Conservation (phyloP, 2,329 filamentous ascomycete species). For the Dothideomycetes sp. region DNA sequence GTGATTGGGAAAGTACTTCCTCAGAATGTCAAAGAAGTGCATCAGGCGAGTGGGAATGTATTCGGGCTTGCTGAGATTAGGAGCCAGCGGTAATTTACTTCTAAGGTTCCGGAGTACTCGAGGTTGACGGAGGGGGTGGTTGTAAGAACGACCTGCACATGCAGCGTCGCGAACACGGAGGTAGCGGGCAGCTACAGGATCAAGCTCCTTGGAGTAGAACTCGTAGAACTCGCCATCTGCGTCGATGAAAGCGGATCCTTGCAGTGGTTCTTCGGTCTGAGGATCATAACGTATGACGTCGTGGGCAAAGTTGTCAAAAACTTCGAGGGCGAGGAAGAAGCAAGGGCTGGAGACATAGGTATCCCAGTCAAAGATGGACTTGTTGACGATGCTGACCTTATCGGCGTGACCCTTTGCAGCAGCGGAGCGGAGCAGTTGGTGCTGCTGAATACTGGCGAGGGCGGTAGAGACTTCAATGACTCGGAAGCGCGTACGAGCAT, state of each 20-base stretch:
- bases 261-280: slow-evolving; percentile 67
- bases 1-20: slow-evolving; percentile 80
- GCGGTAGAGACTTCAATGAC: slow-evolving; percentile 90
- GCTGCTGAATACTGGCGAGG: slow-evolving; percentile 66
- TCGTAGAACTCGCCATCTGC: slow-evolving; percentile 82
- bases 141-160: slow-evolving; percentile 44
- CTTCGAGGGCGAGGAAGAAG: slow-evolving; percentile 95
- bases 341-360: slow-evolving; percentile 81
- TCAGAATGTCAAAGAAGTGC: slow-evolving; percentile 91
- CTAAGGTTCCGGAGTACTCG: slow-evolving; percentile 50
- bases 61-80: slow-evolving; percentile 72
- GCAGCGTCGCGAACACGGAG: slow-evolving; percentile 75
- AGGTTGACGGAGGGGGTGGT: slow-evolving; percentile 49
- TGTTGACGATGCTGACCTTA: slow-evolving; percentile 90
- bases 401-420: slow-evolving; percentile 63
- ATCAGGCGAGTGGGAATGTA: slow-evolving; percentile 91
- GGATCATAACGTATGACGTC: slow-evolving; percentile 87
- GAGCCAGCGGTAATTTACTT: slow-evolving; percentile 55
- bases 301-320: slow-evolving; percentile 97
- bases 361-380: slow-evolving; percentile 89
- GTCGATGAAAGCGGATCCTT: slow-evolving; percentile 83
- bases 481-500: slow-evolving; percentile 83
- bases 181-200: slow-evolving; percentile 73
- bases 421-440: slow-evolving; percentile 55
- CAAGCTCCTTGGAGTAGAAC: slow-evolving; percentile 73